Evolutionary conservation across 305 asterid genomes (phyloP).

Genomic region (Solanum hybrid): DNA sequence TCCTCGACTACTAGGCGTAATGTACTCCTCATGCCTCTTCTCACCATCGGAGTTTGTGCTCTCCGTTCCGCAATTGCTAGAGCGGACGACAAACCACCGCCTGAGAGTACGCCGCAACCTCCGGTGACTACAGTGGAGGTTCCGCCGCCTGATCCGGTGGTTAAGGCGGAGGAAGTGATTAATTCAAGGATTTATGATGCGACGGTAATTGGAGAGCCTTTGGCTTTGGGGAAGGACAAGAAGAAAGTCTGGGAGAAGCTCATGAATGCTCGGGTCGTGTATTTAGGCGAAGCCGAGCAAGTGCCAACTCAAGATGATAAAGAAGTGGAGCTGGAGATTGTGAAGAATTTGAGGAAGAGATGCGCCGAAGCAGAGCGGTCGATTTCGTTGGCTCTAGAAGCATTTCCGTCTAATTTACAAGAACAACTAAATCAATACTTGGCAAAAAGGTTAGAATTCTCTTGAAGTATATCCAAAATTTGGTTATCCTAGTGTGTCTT

Average conservation of each 20-base stretch:
- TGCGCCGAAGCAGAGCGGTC: constrained; percentile 55
- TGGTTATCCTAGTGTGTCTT: not conserved
- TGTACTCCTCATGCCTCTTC: constrained; percentile 52
- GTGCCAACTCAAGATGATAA: constrained; percentile 70
- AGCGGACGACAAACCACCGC: constrained; percentile 49
- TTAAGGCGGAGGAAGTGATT: constrained; percentile 39
- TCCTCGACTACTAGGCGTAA: constrained; percentile 46
- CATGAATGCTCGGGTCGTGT: constrained; percentile 64
- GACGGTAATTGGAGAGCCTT: constrained; percentile 43
- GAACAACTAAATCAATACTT: constrained; percentile 50
- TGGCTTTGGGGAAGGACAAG: constrained; percentile 48
- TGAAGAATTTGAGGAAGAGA: constrained; percentile 57
- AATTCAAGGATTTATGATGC: constrained; percentile 79
- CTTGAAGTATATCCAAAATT: not conserved
- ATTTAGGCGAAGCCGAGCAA: constrained; percentile 91
- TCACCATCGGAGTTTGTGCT: constrained; percentile 54
- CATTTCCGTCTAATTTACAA: constrained; percentile 69
- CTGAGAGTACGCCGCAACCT: constrained; percentile 15
- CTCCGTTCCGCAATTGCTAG: constrained; percentile 61
- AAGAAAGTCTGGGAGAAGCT: constrained; percentile 72
- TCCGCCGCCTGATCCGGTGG: constrained; percentile 14
- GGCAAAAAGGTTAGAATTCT: constrained; percentile 40
- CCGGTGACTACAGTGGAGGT: constrained; percentile 8
- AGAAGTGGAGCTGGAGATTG: constrained; percentile 72
- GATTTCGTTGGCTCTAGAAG: constrained; percentile 70